Evolutionary conservation across 176 grass and related monocot species (phyloP), one percentile per base, ranked within the genome.

Genomic region (Oryza longistaminata): DNA sequence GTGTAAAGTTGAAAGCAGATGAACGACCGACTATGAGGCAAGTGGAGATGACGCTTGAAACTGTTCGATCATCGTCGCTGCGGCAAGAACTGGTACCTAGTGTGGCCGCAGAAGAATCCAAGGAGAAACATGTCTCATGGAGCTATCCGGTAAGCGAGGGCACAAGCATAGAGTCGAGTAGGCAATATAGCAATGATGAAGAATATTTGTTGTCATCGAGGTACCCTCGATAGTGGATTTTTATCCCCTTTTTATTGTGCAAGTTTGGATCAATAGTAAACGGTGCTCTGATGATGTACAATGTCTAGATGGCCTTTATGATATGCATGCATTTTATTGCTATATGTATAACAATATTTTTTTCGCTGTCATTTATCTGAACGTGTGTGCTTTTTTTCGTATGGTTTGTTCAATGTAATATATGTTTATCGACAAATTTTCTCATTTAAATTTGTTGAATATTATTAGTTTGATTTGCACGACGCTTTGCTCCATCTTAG

Each of bases 151-250:
- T 6, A 44, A 68, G 29, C 4, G 26, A 80, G 16, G 43, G 5
- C 14, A 46, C 5, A n/a, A 21, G 53, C 53, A 9, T 48, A 3
- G 25, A 66, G 2, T 17, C 11, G 4, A 80, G 42, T 17, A 80
- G 16, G 15, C 77, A 67, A 14, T 80, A 80, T 49, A 80, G 64
- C 1, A 11, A 21, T 3, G 77, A 80, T 14, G 64, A 80, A 80
- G 77, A 80, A 3, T 49, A 49, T 26, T 68, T 80, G 26, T 49
- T 80, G 16, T 67, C 77, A 29, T 67, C 77, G 19, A 80, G 43
- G 1, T 34, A 66, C 1, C 77, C 26, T 1, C 58, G 76, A 5
- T 78, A 78, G 76, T n/a, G 53, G 17, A 58, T 21, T 58, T 21
- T 58, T 5, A 40, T 7, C 6, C 37, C n/a, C 9, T 58, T 58